Percentiles rank a stretch among this genome's conserved stretches.
phyloP scores from a whole-genome alignment of 2,329 filamentous ascomycete species.

The Pseudophaeomoniella oleicola region DNA sequence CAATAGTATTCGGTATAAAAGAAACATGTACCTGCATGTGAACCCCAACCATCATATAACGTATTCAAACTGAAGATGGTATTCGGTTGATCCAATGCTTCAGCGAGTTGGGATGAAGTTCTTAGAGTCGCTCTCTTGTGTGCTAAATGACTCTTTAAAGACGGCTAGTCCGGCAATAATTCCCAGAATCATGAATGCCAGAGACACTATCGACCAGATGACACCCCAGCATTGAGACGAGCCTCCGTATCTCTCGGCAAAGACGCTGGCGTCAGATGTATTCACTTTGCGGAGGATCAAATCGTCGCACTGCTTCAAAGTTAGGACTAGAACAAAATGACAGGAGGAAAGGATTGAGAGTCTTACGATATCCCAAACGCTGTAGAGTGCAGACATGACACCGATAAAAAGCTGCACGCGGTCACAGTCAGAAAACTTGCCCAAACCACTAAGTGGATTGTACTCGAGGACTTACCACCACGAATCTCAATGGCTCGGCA shows the following conservation, averaged over 20 bases:
- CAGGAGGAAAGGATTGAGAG: background rate
- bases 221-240: constrained; percentile 71
- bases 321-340: constrained; percentile 1
- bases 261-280: constrained; percentile 63
- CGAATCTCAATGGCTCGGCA: constrained; percentile 57
- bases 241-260: constrained; percentile 62
- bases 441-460: too few species aligned
- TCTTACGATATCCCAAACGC: constrained; percentile 63
- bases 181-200: constrained; percentile 55
- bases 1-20: too few species aligned
- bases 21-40: too few species aligned
- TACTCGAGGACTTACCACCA: constrained; percentile 37
- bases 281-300: constrained; percentile 70
- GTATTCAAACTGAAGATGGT: too few species aligned
- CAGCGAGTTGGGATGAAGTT: constrained; percentile 42
- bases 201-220: constrained; percentile 60
- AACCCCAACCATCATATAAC: too few species aligned
- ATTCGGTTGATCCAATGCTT: too few species aligned
- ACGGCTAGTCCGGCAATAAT: constrained; percentile 66
- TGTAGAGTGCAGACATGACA: constrained; percentile 68
- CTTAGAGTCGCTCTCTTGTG: constrained; percentile 56
- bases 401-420: constrained; percentile 55
- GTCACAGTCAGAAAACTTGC: too few species aligned
- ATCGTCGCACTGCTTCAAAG: constrained; percentile 48
- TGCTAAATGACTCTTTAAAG: constrained; percentile 53